Percentiles rank a stretch among this genome's conserved stretches.
Conservation (phyloP, 1,284 basidiomycete species). For the Phaffia rhodozyma region DNA sequence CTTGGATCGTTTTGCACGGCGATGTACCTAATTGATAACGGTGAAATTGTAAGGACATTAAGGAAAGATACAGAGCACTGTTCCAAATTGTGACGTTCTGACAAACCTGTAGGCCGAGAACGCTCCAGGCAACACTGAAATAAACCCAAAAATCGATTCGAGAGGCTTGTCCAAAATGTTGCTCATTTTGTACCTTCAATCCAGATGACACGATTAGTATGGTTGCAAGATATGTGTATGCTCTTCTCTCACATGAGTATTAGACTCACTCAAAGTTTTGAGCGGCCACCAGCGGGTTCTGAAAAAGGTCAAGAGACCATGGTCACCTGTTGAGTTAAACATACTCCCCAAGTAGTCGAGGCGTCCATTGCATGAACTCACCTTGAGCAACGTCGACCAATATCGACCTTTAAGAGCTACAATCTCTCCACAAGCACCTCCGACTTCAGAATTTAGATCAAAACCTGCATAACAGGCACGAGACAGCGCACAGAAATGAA, state of each 20-base stretch:
- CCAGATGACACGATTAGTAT: conserved; percentile 5
- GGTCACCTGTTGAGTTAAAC: neutral
- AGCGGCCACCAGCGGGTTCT: conserved; percentile 53
- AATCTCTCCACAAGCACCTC: conserved; percentile 90
- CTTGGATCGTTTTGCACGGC: conserved; percentile 16
- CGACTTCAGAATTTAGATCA: conserved; percentile 83
- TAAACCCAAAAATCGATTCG: conserved; percentile 87
- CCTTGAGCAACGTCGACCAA: conserved; percentile 65
- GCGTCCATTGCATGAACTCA: conserved; percentile 44
- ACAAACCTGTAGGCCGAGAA: conserved; percentile 67
- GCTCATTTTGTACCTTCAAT: conserved; percentile 43
- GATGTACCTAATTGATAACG: conserved; percentile 2
- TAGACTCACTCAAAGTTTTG: conserved; percentile 88
- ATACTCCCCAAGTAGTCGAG: neutral
- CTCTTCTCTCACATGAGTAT: conserved; percentile 2
- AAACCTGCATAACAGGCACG: conserved; percentile 41
- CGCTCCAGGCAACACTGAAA: conserved; percentile 64
- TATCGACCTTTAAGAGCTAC: conserved; percentile 81
- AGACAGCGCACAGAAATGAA: too few species aligned
- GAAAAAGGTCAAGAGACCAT: neutral
- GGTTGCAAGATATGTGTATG: neutral
- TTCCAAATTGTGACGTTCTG: conserved; percentile 19
- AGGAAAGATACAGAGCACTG: conserved; percentile 31
- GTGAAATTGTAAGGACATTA: neutral
- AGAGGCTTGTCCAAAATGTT: conserved; percentile 91